Evolutionary conservation across 441 rosid species (phyloP).

Genomic region (Erysimum pusillum): DNA sequence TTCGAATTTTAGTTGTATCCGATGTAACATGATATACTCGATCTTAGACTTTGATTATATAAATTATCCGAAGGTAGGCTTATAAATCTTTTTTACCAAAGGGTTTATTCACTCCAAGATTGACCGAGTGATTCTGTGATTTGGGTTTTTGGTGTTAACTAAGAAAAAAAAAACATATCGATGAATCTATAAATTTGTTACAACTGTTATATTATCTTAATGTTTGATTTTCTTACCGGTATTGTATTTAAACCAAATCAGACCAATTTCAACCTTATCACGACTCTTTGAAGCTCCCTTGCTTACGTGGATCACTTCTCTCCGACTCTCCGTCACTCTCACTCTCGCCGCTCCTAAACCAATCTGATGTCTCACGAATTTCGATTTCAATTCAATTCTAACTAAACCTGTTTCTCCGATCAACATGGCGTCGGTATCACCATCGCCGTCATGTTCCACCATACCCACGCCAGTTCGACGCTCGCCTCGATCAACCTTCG

Average conservation of each 20-base stretch:
- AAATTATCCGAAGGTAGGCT: too few relatives aligned
- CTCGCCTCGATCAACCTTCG: conserved; percentile 22
- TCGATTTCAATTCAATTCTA: conserved; percentile 23
- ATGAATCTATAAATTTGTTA: too few relatives aligned
- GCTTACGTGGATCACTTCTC: conserved; percentile 33
- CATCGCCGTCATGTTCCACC: conserved; percentile 49
- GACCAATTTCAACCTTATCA: conserved; percentile 36
- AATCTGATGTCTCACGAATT: conserved; percentile 19
- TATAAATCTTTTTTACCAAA: too few relatives aligned
- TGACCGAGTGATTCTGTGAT: too few relatives aligned
- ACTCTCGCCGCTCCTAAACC: background rate
- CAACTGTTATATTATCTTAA: too few relatives aligned
- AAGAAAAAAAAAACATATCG: too few relatives aligned
- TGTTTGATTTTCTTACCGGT: background rate
- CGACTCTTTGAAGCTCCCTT: conserved; percentile 1
- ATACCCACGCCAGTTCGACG: conserved; percentile 34
- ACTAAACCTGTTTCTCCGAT: conserved; percentile 11
- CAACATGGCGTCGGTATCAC: conserved; percentile 46
- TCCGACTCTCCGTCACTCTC: conserved; percentile 39
- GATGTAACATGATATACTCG: too few relatives aligned
- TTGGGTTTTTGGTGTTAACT: too few relatives aligned
- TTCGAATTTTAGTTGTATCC: too few relatives aligned
- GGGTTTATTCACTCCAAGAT: too few relatives aligned
- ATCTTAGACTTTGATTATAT: too few relatives aligned
- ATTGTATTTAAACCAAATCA: background rate